Base-by-base conservation (phyloP, 2,329 filamentous ascomycete species). In the Nigrospora sphaerica region DNA sequence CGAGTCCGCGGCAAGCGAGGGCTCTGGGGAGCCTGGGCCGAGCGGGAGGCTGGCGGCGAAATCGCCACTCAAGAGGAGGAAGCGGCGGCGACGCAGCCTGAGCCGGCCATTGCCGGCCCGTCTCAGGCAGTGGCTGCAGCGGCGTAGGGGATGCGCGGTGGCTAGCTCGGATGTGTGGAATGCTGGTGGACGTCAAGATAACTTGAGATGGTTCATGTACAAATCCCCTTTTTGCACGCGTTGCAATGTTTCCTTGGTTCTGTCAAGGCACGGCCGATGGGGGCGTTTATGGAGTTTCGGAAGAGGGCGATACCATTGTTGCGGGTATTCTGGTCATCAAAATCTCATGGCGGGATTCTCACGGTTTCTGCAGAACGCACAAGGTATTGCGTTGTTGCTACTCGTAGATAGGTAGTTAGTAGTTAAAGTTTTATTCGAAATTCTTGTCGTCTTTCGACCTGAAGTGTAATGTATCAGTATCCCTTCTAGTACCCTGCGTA, bases 1-100 rank as follows among this genome's bases (percentile, higher is more conserved):
- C 78, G 85, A 48, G 86, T 98, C 48, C 78, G 89, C 54, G 90
- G 86, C 49, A 98, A 98, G 78, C 81, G 88, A 57, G 92, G 88
- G n/a, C 82, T 98, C 3, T 98, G 93, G 92, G 93, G 92, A 44
- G 83, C 85, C 34, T 98, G 93, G 93, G 93, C 93, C 1, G 93
- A 97, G 73, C 73, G 76, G 34, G 80, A 84, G 62, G 80, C 80
- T 39, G 80, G 80, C 48, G 80, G 80, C 42, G 79, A 83, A 62
- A 80, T 81, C 46, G 77, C 74, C 12, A 65, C 70, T 48, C 69
- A 78, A 41, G 66, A 74, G 49, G 68, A 73, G 54, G 65, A 68
- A 9, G 67, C 72, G 53, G 52, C 59, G 44, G 57, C 54, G 37
- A 52, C 56, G 39, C 57, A 66, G 42, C 64, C 65, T 13, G 58